Evolutionary conservation across 2,329 filamentous ascomycete species (phyloP).

Genomic region (Penicillium sp.): DNA sequence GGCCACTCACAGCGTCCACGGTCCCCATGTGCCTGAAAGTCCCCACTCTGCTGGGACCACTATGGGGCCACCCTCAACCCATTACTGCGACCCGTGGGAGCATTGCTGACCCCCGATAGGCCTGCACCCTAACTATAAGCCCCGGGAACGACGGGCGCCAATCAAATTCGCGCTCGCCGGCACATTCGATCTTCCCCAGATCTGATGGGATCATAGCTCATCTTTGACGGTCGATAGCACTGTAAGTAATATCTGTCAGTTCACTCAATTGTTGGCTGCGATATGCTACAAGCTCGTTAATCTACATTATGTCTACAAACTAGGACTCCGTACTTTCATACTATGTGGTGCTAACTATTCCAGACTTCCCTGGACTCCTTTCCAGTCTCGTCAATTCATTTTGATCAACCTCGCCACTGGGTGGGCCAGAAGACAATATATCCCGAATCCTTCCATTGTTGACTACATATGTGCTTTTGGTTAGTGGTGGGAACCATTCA

Average conservation of each 20-base stretch:
- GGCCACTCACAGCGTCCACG: conserved; percentile 14
- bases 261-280: not conserved
- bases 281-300: not conserved
- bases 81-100: conserved; percentile 15
- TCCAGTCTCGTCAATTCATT: not conserved
- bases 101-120: conserved; percentile 3
- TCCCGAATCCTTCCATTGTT: not conserved
- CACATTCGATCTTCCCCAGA: conserved; percentile 17
- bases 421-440: not conserved
- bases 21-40: conserved; percentile 12
- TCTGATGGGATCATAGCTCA: conserved; percentile 10
- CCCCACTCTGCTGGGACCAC: not conserved
- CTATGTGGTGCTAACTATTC: not conserved
- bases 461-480: too few relatives aligned
- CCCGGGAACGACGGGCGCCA: conserved; percentile 7
- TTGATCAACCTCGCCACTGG: not conserved
- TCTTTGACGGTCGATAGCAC: not conserved
- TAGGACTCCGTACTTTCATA: not conserved
- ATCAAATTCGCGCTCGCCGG: conserved; percentile 10
- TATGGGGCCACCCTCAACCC: not conserved
- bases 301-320: not conserved
- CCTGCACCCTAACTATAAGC: not conserved
- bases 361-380: not conserved
- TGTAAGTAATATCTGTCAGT: not conserved
- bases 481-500: too few relatives aligned